Base-by-base conservation (phyloP, 2,329 filamentous ascomycete genomes). In the Phialemonium atrogriseum region DNA sequence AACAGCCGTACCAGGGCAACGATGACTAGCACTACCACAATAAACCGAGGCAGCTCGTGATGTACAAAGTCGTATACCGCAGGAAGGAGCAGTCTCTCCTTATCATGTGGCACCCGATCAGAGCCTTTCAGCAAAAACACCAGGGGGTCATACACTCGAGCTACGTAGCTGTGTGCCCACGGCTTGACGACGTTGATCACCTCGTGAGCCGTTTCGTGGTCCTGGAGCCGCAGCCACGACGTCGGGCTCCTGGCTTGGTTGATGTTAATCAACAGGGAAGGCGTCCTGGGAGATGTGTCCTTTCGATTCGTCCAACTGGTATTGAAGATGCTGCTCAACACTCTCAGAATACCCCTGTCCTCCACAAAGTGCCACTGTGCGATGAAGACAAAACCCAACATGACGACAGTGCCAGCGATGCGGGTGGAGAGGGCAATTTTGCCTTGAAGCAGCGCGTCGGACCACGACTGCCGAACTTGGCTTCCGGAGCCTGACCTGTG, bases 361-460 rank as follows among this genome's bases (percentile, higher is more conserved):
- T 80, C 77, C 40, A 83, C 81, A 42, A 87, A 87, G 47, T 88
- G 84, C 67, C 78, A 84, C 43, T 88, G 84, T 1, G 84, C 73
- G 25, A 80, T 74, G 11, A 86, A 49, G 6, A 88, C 71, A 41
- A 86, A 84, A 2, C 75, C 77, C 14, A 85, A 59, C 52, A 85
- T 78, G 18, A 86, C 77, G 10, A 80, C 67, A 0, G 81, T 83
- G 1, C 84, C 83, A 3, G 82, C 82, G 42, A 87, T 76, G 18
- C 84, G 70, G 2, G 83, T 87, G 23, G 78, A 84, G 39, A 83
- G 60, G 7, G 80, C 73, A 5, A 77, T 59, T 18, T 71, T 74
- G n/a, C 80, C 77, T 30, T 73, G 69, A 4, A 77, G 52, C n/a
- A 84, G 45, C 5, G 70, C 68, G 38, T 75, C 70, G 10, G 72